These are phyloP conservation scores for Pyrus hybrid DNA, from an alignment of 331 rosid genomes.

Conservation along the genomic window DNA sequence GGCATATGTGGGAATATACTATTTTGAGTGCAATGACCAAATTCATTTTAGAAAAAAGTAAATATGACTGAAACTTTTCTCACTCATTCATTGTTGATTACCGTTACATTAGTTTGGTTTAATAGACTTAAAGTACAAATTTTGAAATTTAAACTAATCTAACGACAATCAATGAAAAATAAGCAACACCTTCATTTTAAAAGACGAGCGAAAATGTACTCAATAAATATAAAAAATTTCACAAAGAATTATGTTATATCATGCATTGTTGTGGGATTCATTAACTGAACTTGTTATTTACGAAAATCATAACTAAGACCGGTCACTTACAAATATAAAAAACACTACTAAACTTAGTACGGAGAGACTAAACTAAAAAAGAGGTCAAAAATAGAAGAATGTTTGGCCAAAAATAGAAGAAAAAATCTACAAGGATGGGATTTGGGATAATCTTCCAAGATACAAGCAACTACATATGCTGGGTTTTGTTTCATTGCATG, in stretches of 20 bases:
- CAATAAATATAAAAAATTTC: too few species aligned
- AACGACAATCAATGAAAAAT: too few species aligned
- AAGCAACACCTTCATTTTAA: too few species aligned
- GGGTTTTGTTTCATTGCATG: not conserved
- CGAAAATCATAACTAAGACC: not conserved
- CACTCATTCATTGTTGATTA: too few species aligned
- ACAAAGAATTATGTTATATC: too few species aligned
- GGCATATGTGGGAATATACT: not conserved
- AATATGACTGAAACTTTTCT: not conserved
- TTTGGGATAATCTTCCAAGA: not conserved
- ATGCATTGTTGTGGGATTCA: not conserved
- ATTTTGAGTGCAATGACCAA: not conserved
- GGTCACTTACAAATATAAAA: not conserved
- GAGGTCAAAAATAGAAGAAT: not conserved
- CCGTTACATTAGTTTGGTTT: too few species aligned
- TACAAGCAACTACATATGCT: not conserved
- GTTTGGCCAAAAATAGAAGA: not conserved
- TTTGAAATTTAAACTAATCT: too few species aligned
- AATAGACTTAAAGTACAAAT: too few species aligned
- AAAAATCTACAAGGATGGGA: not conserved
- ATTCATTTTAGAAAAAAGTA: too few species aligned
- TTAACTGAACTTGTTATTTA: too few species aligned
- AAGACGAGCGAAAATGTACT: too few species aligned
- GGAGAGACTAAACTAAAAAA: not conserved
- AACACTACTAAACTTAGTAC: not conserved